These are phyloP conservation scores for Syzygium aqueum DNA, from an alignment of 345 rosid genomes.

Conservation along the genomic window DNA sequence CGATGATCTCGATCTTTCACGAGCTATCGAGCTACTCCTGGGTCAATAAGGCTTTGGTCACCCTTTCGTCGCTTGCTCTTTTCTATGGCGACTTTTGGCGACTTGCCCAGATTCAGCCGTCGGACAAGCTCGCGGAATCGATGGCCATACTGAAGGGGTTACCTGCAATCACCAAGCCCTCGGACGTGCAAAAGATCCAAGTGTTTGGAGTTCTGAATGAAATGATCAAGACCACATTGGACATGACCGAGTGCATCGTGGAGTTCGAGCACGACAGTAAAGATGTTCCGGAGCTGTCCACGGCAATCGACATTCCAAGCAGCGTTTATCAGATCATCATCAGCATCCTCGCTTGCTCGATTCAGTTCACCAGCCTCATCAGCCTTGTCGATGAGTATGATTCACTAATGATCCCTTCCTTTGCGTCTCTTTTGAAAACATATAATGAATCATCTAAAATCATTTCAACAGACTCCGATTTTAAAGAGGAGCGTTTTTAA, in stretches of 20 bases:
- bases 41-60: neutral
- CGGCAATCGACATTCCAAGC: neutral
- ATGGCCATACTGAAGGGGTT: neutral
- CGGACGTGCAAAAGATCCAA: slow-evolving; percentile 2
- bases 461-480: neutral
- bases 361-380: slow-evolving; percentile 6
- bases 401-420: neutral
- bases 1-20: neutral
- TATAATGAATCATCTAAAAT: neutral
- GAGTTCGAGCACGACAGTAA: slow-evolving; percentile 1
- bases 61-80: neutral
- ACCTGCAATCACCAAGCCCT: neutral
- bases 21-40: neutral
- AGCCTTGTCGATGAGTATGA: neutral
- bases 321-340: slow-evolving; percentile 1
- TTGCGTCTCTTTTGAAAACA: neutral
- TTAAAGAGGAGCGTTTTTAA: neutral
- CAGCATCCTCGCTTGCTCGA: slow-evolving; percentile 1
- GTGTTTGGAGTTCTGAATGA: neutral
- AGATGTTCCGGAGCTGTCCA: slow-evolving; percentile 4
- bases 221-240: slow-evolving; percentile 3
- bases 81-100: neutral
- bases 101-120: neutral
- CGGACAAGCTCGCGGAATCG: neutral
- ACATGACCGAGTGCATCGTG: slow-evolving; percentile 6